Evolutionary conservation across 495 filamentous ascomycete species (phyloP).

Genomic region (Penicillium lagena): DNA sequence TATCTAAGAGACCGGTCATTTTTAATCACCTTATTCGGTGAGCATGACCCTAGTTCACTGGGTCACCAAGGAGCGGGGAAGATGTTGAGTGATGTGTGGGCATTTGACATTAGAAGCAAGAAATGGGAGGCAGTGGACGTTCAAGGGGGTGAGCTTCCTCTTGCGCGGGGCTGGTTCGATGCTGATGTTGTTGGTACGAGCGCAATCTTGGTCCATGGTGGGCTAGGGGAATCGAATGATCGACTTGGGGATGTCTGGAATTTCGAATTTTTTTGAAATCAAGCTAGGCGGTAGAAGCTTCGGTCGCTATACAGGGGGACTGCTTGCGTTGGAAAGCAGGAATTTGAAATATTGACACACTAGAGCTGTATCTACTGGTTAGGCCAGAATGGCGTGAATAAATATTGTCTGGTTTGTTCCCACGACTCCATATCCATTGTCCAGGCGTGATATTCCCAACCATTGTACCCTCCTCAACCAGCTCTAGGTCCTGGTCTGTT

Average conservation of each 20-base stretch:
- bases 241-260: slow-evolving; percentile 42
- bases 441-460: neutral
- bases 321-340: slow-evolving; percentile 6
- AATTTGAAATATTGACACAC: too few species aligned
- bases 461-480: neutral
- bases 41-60: slow-evolving; percentile 51
- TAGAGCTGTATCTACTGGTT: too few species aligned
- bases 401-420: too few species aligned
- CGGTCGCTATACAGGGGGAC: neutral
- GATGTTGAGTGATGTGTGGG: slow-evolving; percentile 69
- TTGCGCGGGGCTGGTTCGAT: slow-evolving; percentile 39
- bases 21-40: slow-evolving; percentile 63
- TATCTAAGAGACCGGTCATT: slow-evolving; percentile 47
- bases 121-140: slow-evolving; percentile 46
- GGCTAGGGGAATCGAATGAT: slow-evolving; percentile 38
- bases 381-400: too few species aligned
- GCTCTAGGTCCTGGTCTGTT: slow-evolving; percentile 1
- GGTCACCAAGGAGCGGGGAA: slow-evolving; percentile 63
- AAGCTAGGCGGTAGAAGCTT: slow-evolving; percentile 8
- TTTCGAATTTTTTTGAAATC: slow-evolving; percentile 10
- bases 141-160: slow-evolving; percentile 36
- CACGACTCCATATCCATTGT: too few species aligned
- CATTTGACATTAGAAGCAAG: slow-evolving; percentile 53
- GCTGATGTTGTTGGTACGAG: slow-evolving; percentile 22
- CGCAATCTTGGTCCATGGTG: slow-evolving; percentile 39